Evolutionary conservation across 805 yeast genomes (phyloP).

Genomic region (Saccharomycopsis sp.): DNA sequence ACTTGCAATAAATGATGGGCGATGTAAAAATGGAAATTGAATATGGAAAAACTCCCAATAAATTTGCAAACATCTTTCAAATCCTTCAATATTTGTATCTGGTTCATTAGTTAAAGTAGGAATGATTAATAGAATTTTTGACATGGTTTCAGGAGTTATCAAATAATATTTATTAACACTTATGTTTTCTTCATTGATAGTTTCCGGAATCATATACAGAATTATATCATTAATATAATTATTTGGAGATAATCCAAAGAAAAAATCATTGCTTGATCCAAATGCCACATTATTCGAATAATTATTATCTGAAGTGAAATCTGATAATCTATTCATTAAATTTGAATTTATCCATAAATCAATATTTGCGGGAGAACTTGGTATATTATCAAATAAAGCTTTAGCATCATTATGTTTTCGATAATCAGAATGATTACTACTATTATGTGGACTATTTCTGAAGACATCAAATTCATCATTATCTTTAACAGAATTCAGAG

Average conservation of each 20-base stretch:
- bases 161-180: slow-evolving; percentile 4
- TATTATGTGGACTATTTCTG: no score
- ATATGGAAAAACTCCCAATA: slow-evolving; percentile 51
- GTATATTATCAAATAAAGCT: neutral
- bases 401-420: neutral
- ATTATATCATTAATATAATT: slow-evolving; percentile 8
- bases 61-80: slow-evolving; percentile 22
- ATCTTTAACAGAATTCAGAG: no score
- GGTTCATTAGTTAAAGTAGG: slow-evolving; percentile 1
- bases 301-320: neutral
- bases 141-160: slow-evolving; percentile 1
- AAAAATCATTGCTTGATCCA: neutral
- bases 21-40: slow-evolving; percentile 39
- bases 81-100: slow-evolving; percentile 2
- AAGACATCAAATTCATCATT: no score
- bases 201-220: no score
- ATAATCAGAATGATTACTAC: no score
- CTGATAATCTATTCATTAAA: slow-evolving; percentile 1
- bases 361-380: slow-evolving; percentile 7
- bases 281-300: neutral
- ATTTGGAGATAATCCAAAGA: slow-evolving; percentile 6
- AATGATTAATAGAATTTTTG: neutral
- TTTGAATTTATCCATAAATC: slow-evolving; percentile 13
- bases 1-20: slow-evolving; percentile 38
- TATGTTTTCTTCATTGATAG: no score